Evolutionary conservation across 306 rosid genomes (phyloP).

Genomic region (Lathyrus oleraceus): DNA sequence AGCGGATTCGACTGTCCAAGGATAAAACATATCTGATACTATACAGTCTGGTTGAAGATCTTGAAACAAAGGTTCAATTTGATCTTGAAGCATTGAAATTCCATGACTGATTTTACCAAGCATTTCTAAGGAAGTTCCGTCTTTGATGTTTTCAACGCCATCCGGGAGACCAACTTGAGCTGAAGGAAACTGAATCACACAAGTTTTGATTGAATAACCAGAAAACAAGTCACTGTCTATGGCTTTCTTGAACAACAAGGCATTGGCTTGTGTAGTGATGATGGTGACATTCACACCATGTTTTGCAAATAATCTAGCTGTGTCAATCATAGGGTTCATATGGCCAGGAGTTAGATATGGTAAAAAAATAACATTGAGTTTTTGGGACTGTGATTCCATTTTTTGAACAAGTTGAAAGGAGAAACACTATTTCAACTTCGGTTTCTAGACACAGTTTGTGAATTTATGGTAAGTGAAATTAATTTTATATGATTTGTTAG

Average conservation of each 20-base stretch:
- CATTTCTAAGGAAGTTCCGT: slow-evolving; percentile 10
- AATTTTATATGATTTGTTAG: background rate
- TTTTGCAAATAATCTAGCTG: slow-evolving; percentile 39
- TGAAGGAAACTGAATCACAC: slow-evolving; percentile 31
- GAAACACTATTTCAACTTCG: slow-evolving; percentile 40
- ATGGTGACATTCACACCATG: slow-evolving; percentile 39
- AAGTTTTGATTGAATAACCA: slow-evolving; percentile 29
- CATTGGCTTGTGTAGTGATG: slow-evolving; percentile 40
- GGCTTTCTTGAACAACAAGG: slow-evolving; percentile 33
- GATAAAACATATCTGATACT: slow-evolving; percentile 33
- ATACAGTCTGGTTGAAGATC: slow-evolving; percentile 32
- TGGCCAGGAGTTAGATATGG: slow-evolving; percentile 40
- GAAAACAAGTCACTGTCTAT: slow-evolving; percentile 27
- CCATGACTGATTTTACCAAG: slow-evolving; percentile 20
- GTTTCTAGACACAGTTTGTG: slow-evolving; percentile 44
- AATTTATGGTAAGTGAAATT: slow-evolving; percentile 32
- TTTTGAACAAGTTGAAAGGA: background rate
- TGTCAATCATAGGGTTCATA: slow-evolving; percentile 39
- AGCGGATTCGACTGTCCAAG: slow-evolving; percentile 44
- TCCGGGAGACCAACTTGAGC: slow-evolving; percentile 35
- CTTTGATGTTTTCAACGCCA: slow-evolving; percentile 35
- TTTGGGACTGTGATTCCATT: slow-evolving; percentile 4
- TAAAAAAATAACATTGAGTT: slow-evolving; percentile 29
- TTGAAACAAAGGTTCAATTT: slow-evolving; percentile 28
- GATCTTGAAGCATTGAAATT: slow-evolving; percentile 26